Percentiles rank a stretch among this genome's conserved stretches.
These are phyloP conservation scores for Pyrenochaeta sp. DNA, from an alignment of 2,329 filamentous ascomycete species.

Conservation along the genomic window DNA sequence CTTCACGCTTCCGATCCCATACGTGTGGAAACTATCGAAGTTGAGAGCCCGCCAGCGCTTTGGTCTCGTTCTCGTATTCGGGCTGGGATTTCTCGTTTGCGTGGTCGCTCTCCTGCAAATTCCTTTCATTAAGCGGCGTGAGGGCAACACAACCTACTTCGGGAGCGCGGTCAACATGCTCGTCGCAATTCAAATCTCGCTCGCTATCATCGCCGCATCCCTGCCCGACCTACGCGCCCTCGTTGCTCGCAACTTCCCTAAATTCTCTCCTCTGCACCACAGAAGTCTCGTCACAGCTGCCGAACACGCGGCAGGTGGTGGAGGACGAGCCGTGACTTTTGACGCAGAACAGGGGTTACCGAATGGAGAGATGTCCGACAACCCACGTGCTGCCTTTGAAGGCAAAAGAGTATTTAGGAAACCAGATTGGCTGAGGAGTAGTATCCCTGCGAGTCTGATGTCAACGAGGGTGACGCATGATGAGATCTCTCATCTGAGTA, in stretches of 20 bases:
- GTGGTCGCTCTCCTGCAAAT: slow-evolving; percentile 37
- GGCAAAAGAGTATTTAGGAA: slow-evolving; percentile 16
- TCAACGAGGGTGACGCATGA: slow-evolving; percentile 23
- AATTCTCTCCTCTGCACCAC: slow-evolving; percentile 35
- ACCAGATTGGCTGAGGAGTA: slow-evolving; percentile 33
- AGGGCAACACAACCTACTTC: slow-evolving; percentile 30
- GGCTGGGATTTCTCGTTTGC: slow-evolving; percentile 37
- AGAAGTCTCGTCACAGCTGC: slow-evolving; percentile 22
- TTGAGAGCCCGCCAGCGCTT: slow-evolving; percentile 27
- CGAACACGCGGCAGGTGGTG: not conserved
- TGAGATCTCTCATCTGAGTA: slow-evolving; percentile 10
- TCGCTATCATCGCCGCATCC: slow-evolving; percentile 38
- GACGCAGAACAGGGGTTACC: slow-evolving; percentile 9
- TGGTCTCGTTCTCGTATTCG: slow-evolving; percentile 34
- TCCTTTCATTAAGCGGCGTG: slow-evolving; percentile 35
- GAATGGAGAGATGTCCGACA: not conserved
- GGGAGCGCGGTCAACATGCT: slow-evolving; percentile 38
- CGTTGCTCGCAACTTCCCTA: slow-evolving; percentile 26
- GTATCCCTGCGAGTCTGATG: slow-evolving; percentile 30
- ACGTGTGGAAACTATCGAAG: slow-evolving; percentile 35
- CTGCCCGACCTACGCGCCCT: slow-evolving; percentile 37
- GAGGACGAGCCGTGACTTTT: not conserved
- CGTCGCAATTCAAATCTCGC: slow-evolving; percentile 33
- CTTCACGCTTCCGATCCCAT: slow-evolving; percentile 36
- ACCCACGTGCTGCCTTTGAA: slow-evolving; percentile 8